Evolutionary conservation across 2,329 filamentous ascomycete genomes (phyloP), one percentile per base, ranked within the genome.

Genomic region (Tolypocladium endophyticum): DNA sequence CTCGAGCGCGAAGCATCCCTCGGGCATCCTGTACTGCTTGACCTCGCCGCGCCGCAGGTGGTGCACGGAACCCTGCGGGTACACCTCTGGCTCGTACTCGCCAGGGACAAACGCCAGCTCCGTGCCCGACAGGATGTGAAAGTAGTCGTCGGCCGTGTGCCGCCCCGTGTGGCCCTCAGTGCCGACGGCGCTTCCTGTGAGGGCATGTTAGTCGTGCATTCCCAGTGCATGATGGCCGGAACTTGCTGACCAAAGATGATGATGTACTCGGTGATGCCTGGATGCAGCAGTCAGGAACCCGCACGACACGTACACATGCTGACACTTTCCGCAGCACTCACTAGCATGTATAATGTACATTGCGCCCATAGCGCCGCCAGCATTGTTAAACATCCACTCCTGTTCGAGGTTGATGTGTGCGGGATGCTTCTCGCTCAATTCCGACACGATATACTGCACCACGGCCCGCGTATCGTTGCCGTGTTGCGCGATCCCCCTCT

Each of bases 61-160:
- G 77, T 94, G 87, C 64, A 91, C 81, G 66, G 75, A 80, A 43
- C 89, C 89, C 59, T 83, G 74, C 0, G 82, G 79, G 76, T 91
- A 93, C 63, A 89, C 75, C 74, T 90, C 87, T 39, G 86, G 77
- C 71, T 82, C 79, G 73, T 85, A 90, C 64, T 79, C 71, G 64
- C 87, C 87, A 2, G 87, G 84, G 5, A 83, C 80, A 78, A 91
- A 92, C 64, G 90, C 88, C 67, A 84, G 80, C 76, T 96, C 87
- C 67, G 86, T 85, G 67, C 92, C 92, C 39, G 79, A 79, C 38
- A 96, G 81, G 79, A 96, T 96, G 80, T 92, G 85, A 81, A 96
- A 96, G 81, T 94, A 96, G 79, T 96, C 92, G 76, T 96, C 89
- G 20, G 91, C 91, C 16, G 90, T 93, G 81, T 96, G 92, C 57